Evolutionary conservation across 2,329 filamentous ascomycete genomes (phyloP).

Genomic region (Penicillium sp.): DNA sequence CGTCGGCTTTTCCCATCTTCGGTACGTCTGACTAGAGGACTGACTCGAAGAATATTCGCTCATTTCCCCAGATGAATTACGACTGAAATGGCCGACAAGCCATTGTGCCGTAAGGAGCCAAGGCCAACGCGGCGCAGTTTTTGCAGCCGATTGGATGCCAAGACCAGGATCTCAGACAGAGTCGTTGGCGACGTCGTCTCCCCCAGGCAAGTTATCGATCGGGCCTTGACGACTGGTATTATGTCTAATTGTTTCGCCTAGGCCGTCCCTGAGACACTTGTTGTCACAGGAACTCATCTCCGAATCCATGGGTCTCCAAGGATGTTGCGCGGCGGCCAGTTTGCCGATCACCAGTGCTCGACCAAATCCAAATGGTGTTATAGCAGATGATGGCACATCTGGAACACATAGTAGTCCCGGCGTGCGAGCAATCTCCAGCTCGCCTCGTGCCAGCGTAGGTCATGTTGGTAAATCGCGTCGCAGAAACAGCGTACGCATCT

Average conservation of each 20-base stretch:
- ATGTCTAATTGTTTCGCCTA: not conserved
- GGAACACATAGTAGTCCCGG: not conserved
- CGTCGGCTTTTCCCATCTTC: not conserved
- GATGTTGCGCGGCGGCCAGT: not conserved
- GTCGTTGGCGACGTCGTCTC: constrained; percentile 2
- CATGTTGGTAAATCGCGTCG: constrained; percentile 1
- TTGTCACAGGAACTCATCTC: not conserved
- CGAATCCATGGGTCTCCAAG: not conserved
- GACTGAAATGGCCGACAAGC: constrained; percentile 1
- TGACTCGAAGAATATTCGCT: not conserved
- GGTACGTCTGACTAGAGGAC: not conserved
- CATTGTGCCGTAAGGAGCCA: constrained; percentile 2
- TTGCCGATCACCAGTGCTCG: not conserved
- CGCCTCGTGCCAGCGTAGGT: not conserved
- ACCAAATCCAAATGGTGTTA: constrained; percentile 1
- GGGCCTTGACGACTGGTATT: not conserved
- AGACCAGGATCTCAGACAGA: not conserved
- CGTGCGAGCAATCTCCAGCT: not conserved
- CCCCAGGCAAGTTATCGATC: not conserved
- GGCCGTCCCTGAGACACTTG: not conserved
- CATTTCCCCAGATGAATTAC: not conserved
- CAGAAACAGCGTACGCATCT: not conserved
- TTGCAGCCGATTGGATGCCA: not conserved
- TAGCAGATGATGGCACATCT: not conserved
- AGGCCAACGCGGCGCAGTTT: not conserved